Evolutionary conservation across 2,329 filamentous ascomycete species (phyloP).

Genomic region (Penicillium sp.): DNA sequence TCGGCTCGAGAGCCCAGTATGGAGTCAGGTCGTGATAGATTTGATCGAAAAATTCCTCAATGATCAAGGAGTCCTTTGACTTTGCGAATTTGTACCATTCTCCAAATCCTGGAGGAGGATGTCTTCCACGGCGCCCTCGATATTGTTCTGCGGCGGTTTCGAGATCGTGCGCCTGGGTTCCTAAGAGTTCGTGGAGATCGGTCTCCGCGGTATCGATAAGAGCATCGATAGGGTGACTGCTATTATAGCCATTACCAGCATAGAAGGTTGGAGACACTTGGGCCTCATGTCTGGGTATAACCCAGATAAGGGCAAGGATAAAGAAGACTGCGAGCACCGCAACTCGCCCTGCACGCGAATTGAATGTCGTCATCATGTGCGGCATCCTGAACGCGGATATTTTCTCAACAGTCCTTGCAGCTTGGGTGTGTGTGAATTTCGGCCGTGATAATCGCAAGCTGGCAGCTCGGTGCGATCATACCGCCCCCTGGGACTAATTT

Average conservation of each 20-base stretch:
- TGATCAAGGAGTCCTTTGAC: conserved; percentile 42
- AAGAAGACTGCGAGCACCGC: background rate
- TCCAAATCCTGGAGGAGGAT: conserved; percentile 52
- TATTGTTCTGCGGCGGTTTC: conserved; percentile 44
- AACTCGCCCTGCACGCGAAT: conserved; percentile 1
- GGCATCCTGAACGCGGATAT: background rate
- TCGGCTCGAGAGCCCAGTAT: conserved; percentile 49
- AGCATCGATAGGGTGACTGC: conserved; percentile 19
- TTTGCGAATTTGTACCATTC: conserved; percentile 48
- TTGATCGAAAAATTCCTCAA: conserved; percentile 53
- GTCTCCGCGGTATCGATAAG: conserved; percentile 16
- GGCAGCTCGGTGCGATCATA: background rate
- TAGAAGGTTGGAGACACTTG: background rate
- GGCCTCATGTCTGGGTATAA: background rate
- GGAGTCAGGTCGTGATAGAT: conserved; percentile 51
- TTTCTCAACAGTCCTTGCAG: background rate
- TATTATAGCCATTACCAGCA: background rate
- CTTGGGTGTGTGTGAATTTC: background rate
- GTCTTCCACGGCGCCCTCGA: conserved; percentile 44
- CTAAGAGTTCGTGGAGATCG: conserved; percentile 12
- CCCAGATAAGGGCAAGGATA: background rate
- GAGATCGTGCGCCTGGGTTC: conserved; percentile 38
- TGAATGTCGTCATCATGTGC: background rate
- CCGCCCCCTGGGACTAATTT: background rate
- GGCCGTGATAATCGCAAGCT: background rate